Evolutionary conservation across 441 rosid genomes (phyloP).

Genomic region (Francoa sonchifolia): DNA sequence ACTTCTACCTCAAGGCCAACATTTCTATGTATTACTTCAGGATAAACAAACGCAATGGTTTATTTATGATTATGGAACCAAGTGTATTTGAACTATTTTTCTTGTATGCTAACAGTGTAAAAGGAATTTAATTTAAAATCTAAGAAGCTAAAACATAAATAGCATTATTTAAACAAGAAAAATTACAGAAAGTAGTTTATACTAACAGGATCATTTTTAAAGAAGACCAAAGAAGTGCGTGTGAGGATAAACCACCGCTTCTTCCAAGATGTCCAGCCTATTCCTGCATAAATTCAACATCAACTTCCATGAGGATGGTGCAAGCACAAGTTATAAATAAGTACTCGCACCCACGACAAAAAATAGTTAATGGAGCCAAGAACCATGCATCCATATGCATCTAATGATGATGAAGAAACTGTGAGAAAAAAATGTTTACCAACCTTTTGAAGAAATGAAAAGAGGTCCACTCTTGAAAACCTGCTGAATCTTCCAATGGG

Average conservation of each 20-base stretch:
- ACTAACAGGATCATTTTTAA: slow-evolving; percentile 94
- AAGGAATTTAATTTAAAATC: not conserved
- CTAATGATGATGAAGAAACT: slow-evolving; percentile 1
- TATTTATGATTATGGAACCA: no score
- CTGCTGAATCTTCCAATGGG: slow-evolving; percentile 19
- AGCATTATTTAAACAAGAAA: not conserved
- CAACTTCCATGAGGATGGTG: not conserved
- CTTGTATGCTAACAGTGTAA: no score
- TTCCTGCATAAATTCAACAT: slow-evolving; percentile 38
- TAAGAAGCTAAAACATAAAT: not conserved
- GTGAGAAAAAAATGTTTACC: slow-evolving; percentile 12
- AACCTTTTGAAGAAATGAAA: slow-evolving; percentile 95
- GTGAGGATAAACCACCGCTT: slow-evolving; percentile 98
- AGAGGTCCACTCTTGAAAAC: slow-evolving; percentile 96
- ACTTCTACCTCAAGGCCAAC: no score
- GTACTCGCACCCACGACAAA: not conserved
- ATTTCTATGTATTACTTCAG: no score
- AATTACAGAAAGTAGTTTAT: slow-evolving; percentile 6
- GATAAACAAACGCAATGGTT: no score
- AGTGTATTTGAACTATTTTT: no score
- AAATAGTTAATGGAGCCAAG: not conserved
- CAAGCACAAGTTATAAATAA: not conserved
- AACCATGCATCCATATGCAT: not conserved
- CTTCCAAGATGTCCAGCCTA: slow-evolving; percentile 99
- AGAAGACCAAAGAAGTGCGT: slow-evolving; percentile 89